phyloP scores from a whole-genome alignment of 805 yeast species.

The Metschnikowia hibisci region DNA sequence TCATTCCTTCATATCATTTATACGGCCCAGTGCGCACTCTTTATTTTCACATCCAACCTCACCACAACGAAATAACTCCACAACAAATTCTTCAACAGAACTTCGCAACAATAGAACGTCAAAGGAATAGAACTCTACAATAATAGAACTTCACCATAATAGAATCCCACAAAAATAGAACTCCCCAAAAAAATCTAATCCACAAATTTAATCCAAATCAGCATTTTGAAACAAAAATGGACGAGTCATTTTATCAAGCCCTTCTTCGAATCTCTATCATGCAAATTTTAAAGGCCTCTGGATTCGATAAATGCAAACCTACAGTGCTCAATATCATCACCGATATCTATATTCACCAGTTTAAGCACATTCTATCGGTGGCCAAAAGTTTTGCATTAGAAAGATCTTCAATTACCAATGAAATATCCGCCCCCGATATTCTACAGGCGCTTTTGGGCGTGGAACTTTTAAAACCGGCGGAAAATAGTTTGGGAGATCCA shows the following conservation, averaged over 20 bases:
- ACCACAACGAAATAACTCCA: no score
- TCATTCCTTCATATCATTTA: no score
- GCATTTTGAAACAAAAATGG: no score
- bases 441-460: slow-evolving; percentile 64
- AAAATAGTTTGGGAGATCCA: slow-evolving; percentile 45
- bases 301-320: slow-evolving; percentile 77
- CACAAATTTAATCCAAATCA: no score
- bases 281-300: slow-evolving; percentile 70
- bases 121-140: no score
- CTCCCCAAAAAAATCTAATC: no score
- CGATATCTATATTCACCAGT: slow-evolving; percentile 65
- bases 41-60: no score
- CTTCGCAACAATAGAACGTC: no score
- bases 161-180: no score
- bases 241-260: slow-evolving; percentile 38
- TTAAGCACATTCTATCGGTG: slow-evolving; percentile 50
- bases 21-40: no score
- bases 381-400: slow-evolving; percentile 47
- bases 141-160: no score
- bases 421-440: slow-evolving; percentile 60
- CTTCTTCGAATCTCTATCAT: slow-evolving; percentile 39
- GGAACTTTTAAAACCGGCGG: slow-evolving; percentile 55
- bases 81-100: no score
- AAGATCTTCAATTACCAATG: slow-evolving; percentile 33
- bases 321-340: slow-evolving; percentile 70